These are phyloP conservation scores for Colletotrichum liaoningense DNA, from an alignment of 2,329 filamentous ascomycete species.

Conservation along the genomic window DNA sequence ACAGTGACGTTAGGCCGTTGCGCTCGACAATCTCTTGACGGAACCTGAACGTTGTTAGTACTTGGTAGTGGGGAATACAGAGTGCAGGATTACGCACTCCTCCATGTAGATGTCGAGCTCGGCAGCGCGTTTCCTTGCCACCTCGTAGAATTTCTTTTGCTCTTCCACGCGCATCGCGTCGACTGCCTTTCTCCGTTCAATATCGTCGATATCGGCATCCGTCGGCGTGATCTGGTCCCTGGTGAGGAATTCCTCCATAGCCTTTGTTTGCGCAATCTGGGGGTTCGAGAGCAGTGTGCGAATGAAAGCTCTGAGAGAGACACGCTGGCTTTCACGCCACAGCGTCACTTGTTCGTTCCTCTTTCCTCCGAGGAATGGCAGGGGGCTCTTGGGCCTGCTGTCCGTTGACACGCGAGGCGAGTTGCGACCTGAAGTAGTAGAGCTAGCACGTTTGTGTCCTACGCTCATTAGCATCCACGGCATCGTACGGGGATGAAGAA, in stretches of 20 bases:
- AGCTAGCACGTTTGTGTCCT: conserved; percentile 44
- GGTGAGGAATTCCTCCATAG: conserved; percentile 87
- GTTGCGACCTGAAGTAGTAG: conserved; percentile 48
- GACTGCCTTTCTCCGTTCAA: conserved; percentile 80
- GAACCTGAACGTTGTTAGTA: conserved; percentile 58
- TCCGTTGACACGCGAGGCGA: conserved; percentile 61
- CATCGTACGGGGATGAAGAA: neutral
- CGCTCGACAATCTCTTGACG: conserved; percentile 74
- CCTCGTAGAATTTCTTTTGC: conserved; percentile 94
- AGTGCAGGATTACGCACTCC: conserved; percentile 60
- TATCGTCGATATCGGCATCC: conserved; percentile 87
- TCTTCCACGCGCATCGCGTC: conserved; percentile 92
- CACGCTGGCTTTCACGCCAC: conserved; percentile 88
- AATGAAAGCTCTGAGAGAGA: conserved; percentile 92
- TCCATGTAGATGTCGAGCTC: conserved; percentile 99
- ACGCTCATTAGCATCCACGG: conserved; percentile 35
- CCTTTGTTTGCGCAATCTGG: conserved; percentile 83
- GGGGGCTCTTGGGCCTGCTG: conserved; percentile 45
- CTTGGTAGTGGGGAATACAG: conserved; percentile 20
- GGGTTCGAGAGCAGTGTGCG: conserved; percentile 86
- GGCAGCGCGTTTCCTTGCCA: conserved; percentile 87
- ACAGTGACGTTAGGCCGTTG: conserved; percentile 91
- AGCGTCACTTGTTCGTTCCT: conserved; percentile 55
- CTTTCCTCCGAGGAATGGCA: conserved; percentile 41
- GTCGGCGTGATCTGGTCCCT: conserved; percentile 77